These are phyloP conservation scores for Chionographis japonica DNA, from an alignment of 106 monocot genomes.

Conservation along the genomic window DNA sequence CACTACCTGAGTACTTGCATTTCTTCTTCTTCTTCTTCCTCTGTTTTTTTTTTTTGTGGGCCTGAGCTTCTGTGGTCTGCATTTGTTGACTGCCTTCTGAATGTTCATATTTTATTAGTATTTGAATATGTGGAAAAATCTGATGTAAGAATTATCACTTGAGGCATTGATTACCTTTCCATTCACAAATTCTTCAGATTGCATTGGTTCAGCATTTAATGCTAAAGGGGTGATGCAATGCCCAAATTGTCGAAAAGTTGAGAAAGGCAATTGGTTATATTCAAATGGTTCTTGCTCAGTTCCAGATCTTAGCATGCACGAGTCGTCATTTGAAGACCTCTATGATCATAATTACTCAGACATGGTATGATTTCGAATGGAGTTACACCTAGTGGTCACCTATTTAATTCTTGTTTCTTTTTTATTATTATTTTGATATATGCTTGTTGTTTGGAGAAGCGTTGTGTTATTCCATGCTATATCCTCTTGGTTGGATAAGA, in stretches of 20 bases:
- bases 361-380: slow-evolving; percentile 25
- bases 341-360: slow-evolving; percentile 54
- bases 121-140: neutral
- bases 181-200: slow-evolving; percentile 48
- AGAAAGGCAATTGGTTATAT: slow-evolving; percentile 79
- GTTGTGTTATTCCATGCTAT: too few relatives aligned
- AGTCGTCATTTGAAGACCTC: slow-evolving; percentile 58
- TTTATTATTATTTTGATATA: neutral
- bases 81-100: too few relatives aligned
- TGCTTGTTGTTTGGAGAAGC: neutral
- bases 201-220: slow-evolving; percentile 91
- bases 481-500: too few relatives aligned
- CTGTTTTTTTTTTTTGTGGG: too few relatives aligned
- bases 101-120: too few relatives aligned
- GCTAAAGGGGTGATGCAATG: slow-evolving; percentile 80
- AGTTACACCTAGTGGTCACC: neutral
- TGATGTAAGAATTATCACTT: neutral
- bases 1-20: too few relatives aligned
- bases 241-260: slow-evolving; percentile 78
- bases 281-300: slow-evolving; percentile 45
- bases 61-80: too few relatives aligned
- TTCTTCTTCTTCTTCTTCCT: too few relatives aligned
- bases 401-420: neutral
- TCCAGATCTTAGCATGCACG: slow-evolving; percentile 49
- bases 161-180: slow-evolving; percentile 1